A percentile compares a stretch with the other conserved stretches of the same genome.
Evolutionary conservation across 129 eudicot genomes (phyloP).

Genomic region (Pittosporum tobira): DNA sequence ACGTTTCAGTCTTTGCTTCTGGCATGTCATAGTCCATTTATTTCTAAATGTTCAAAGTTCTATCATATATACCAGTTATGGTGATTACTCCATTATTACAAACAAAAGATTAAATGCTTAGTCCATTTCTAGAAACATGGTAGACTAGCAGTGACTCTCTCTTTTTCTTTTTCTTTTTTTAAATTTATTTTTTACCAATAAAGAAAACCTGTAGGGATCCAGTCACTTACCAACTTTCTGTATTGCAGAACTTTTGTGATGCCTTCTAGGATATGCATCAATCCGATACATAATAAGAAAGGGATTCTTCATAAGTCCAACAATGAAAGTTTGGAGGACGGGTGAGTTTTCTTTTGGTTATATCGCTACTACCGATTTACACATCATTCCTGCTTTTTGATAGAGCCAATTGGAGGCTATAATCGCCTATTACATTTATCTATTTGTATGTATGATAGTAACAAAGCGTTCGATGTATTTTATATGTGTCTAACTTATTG

Average conservation of each 20-base stretch:
- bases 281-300: constrained; percentile 86
- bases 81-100: not conserved
- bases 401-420: not conserved
- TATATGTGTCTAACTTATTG: constrained; percentile 3
- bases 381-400: not conserved
- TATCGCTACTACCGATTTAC: not conserved
- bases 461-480: constrained; percentile 5
- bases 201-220: too few species aligned
- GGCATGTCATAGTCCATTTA: not conserved
- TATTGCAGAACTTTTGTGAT: constrained; percentile 85
- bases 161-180: too few species aligned
- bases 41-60: not conserved
- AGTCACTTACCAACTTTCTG: not conserved
- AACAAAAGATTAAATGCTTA: not conserved
- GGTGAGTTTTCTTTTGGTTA: constrained; percentile 34
- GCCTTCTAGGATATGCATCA: constrained; percentile 98
- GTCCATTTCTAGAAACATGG: not conserved
- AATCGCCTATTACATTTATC: too few species aligned
- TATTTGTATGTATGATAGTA: too few species aligned
- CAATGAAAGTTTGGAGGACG: constrained; percentile 42
- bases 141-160: not conserved
- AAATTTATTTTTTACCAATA: too few species aligned
- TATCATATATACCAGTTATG: not conserved
- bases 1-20: not conserved
- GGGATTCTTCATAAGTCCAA: constrained; percentile 65